Evolutionary conservation across 345 rosid genomes (phyloP).

Genomic region (Odontarrhena argentea): DNA sequence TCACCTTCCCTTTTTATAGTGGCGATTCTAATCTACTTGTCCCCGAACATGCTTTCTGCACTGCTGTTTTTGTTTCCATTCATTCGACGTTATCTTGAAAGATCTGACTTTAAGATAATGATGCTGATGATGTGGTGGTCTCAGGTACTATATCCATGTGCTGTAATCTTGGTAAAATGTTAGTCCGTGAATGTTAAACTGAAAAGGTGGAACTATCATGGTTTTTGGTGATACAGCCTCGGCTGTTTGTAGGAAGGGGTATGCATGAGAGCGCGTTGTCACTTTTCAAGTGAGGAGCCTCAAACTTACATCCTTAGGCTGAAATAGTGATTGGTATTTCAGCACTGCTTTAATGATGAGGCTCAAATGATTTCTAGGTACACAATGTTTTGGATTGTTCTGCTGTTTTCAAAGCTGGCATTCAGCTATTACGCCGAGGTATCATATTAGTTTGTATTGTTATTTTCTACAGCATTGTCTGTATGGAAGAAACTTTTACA

Average conservation of each 20-base stretch:
- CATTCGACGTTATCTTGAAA: slow-evolving; percentile 54
- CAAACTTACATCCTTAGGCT: slow-evolving; percentile 1
- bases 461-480: background rate
- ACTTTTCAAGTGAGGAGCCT: slow-evolving; percentile 52
- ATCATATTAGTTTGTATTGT: slow-evolving; percentile 29
- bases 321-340: slow-evolving; percentile 6
- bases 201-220: slow-evolving; percentile 20
- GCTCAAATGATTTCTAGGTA: slow-evolving; percentile 46
- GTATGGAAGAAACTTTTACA: slow-evolving; percentile 1
- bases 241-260: slow-evolving; percentile 61
- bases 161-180: slow-evolving; percentile 11
- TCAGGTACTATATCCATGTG: slow-evolving; percentile 47
- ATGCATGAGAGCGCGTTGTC: slow-evolving; percentile 61
- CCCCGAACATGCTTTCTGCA: slow-evolving; percentile 56
- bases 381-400: slow-evolving; percentile 62
- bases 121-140: slow-evolving; percentile 72
- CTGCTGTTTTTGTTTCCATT: slow-evolving; percentile 57
- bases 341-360: slow-evolving; percentile 19
- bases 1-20: slow-evolving; percentile 54
- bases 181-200: slow-evolving; percentile 12
- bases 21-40: slow-evolving; percentile 52
- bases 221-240: slow-evolving; percentile 50
- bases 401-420: slow-evolving; percentile 54
- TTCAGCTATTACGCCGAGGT: slow-evolving; percentile 68
- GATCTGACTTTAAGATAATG: slow-evolving; percentile 49